Percentiles rank a stretch among this genome's conserved stretches.
Conservation (phyloP, 169 alveolate species). For the Miamiensis avidus region DNA sequence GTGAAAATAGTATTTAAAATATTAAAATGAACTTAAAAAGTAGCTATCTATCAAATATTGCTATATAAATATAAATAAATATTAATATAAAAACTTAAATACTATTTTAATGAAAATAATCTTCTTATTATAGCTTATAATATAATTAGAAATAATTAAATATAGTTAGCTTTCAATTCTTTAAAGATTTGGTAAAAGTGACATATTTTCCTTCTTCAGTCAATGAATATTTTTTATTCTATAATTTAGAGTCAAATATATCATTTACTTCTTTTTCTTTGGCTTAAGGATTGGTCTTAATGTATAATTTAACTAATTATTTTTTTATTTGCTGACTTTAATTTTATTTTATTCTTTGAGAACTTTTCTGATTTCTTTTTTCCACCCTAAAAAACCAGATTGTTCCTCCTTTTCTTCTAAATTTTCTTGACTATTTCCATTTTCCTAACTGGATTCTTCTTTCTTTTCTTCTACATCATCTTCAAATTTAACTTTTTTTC, state of each 20-base stretch:
- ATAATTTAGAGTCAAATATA: constrained; percentile 33
- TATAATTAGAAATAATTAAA: no score
- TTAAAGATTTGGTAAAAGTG: no score
- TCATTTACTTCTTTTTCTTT: constrained; percentile 14
- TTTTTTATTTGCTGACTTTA: constrained; percentile 1
- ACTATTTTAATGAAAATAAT: no score
- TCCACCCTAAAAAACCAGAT: constrained; percentile 14
- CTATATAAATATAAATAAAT: no score
- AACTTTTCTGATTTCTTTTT: constrained; percentile 21
- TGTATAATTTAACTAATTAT: not conserved
- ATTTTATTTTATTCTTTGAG: constrained; percentile 5
- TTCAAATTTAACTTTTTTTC: not conserved
- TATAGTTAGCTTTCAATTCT: no score
- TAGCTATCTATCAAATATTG: no score
- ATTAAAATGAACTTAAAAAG: no score
- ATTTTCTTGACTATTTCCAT: not conserved
- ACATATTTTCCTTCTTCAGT: no score
- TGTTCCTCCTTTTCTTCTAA: not conserved
- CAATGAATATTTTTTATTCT: not conserved
- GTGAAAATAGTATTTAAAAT: no score
- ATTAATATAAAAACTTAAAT: no score
- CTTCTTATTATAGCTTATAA: no score
- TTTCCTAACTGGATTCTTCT: not conserved
- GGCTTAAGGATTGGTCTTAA: constrained; percentile 6
- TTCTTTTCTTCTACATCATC: constrained; percentile 7